These are phyloP conservation scores for Phytophthora quininea DNA, from an alignment of 352 stramenopile genomes.

Conservation along the genomic window DNA sequence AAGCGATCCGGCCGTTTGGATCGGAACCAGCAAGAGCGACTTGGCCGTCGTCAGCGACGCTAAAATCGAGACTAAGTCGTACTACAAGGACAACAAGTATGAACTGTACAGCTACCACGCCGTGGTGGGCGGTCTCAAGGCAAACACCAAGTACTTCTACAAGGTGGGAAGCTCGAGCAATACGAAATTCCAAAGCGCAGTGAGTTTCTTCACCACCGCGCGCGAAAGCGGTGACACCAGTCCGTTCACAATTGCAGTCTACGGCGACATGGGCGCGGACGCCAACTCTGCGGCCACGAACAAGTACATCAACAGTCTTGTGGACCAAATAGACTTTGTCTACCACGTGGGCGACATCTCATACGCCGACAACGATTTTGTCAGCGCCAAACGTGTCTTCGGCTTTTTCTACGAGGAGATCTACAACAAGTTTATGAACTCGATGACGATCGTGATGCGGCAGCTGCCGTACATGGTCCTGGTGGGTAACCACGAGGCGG, in stretches of 20 bases:
- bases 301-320: constrained; percentile 39
- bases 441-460: constrained; percentile 44
- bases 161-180: constrained; percentile 10
- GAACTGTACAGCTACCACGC: constrained; percentile 52
- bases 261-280: constrained; percentile 36
- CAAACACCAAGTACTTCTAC: constrained; percentile 46
- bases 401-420: constrained; percentile 45
- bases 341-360: constrained; percentile 40
- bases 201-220: constrained; percentile 43
- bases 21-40: constrained; percentile 13
- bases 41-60: constrained; percentile 13
- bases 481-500: constrained; percentile 75
- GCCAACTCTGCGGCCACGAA: constrained; percentile 34
- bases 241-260: constrained; percentile 35
- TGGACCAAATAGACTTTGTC: constrained; percentile 35
- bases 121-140: constrained; percentile 32
- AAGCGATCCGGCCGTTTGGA: constrained; percentile 41
- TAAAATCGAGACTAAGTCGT: constrained; percentile 25
- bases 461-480: constrained; percentile 71
- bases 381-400: constrained; percentile 21
- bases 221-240: constrained; percentile 16
- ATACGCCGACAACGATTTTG: constrained; percentile 36
- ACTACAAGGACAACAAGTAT: constrained; percentile 52
- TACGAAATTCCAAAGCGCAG: constrained; percentile 27
- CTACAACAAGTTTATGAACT: constrained; percentile 77